phyloP scores from a whole-genome alignment of 2,329 filamentous ascomycete genomes.

The Cadophora sp. region DNA sequence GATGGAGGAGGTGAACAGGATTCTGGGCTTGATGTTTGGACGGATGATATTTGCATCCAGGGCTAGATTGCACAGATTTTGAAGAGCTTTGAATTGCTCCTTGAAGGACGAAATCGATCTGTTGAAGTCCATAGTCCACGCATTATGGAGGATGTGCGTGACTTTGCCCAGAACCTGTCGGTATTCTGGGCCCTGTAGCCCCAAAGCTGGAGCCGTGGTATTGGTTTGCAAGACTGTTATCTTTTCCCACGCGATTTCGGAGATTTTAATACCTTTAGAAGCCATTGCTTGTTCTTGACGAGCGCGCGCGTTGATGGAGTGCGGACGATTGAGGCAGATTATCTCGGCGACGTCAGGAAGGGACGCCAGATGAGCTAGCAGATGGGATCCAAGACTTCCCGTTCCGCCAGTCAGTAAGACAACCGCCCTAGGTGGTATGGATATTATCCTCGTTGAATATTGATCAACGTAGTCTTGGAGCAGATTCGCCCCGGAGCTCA shows the following conservation, averaged over 20 bases:
- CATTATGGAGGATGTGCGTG: constrained; percentile 60
- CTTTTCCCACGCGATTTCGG: constrained; percentile 43
- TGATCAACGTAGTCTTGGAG: constrained; percentile 1
- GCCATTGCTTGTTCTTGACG: constrained; percentile 48
- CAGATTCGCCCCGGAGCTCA: constrained; percentile 2
- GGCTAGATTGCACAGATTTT: constrained; percentile 55
- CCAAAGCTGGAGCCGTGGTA: constrained; percentile 50
- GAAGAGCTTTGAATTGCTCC: constrained; percentile 53
- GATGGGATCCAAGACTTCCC: constrained; percentile 48
- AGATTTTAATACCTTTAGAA: constrained; percentile 40
- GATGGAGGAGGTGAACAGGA: constrained; percentile 54
- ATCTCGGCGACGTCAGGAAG: constrained; percentile 43
- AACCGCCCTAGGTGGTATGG: constrained; percentile 3
- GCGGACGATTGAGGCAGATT: constrained; percentile 56
- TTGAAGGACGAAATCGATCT: constrained; percentile 50
- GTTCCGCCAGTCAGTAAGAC: constrained; percentile 48
- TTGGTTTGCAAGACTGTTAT: constrained; percentile 52
- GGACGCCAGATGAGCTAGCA: constrained; percentile 44
- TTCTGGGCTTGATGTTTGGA: constrained; percentile 38
- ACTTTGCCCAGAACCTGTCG: constrained; percentile 46
- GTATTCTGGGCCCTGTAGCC: constrained; percentile 50
- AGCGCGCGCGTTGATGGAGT: constrained; percentile 36
- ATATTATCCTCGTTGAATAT: constrained; percentile 4
- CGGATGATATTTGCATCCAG: constrained; percentile 42
- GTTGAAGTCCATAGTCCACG: constrained; percentile 57